These are phyloP conservation scores for Cichorium intybus DNA, from an alignment of 140 eudicot species.

Conservation along the genomic window DNA sequence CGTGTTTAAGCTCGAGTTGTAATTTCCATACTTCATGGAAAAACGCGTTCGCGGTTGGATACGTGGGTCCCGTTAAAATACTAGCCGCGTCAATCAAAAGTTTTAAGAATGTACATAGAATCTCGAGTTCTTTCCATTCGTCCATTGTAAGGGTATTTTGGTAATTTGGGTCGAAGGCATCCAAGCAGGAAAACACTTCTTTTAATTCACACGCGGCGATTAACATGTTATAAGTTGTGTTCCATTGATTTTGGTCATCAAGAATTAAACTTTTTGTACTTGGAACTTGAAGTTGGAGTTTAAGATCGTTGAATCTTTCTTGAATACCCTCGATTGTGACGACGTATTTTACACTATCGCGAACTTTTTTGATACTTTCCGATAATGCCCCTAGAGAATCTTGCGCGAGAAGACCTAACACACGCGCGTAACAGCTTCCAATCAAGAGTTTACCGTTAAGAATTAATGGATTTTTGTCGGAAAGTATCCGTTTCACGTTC, in stretches of 20 bases:
- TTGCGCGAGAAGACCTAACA: constrained; percentile 49
- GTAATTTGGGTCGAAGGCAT: constrained; percentile 56
- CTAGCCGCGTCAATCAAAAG: constrained; percentile 59
- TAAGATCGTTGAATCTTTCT: constrained; percentile 47
- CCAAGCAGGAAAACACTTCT: constrained; percentile 73
- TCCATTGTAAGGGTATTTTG: constrained; percentile 41
- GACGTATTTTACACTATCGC: constrained; percentile 72
- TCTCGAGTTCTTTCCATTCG: constrained; percentile 74
- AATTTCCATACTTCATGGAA: constrained; percentile 68
- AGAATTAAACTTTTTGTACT: constrained; percentile 52
- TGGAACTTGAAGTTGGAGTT: constrained; percentile 71
- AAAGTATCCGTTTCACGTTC: constrained; percentile 43
- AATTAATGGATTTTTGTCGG: constrained; percentile 39
- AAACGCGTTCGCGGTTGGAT: constrained; percentile 56
- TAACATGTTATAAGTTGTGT: constrained; percentile 81
- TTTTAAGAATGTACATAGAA: constrained; percentile 57
- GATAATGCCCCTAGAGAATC: constrained; percentile 41
- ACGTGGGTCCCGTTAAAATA: constrained; percentile 41
- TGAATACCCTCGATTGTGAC: constrained; percentile 36
- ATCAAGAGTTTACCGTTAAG: constrained; percentile 60
- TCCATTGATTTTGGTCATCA: constrained; percentile 75
- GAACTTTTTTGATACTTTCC: constrained; percentile 57
- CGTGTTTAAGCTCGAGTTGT: constrained; percentile 53
- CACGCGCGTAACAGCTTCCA: constrained; percentile 64
- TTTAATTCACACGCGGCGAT: constrained; percentile 70